Evolutionary conservation across 2,329 filamentous ascomycete species (phyloP).

Genomic region (Aspergillus unguis): DNA sequence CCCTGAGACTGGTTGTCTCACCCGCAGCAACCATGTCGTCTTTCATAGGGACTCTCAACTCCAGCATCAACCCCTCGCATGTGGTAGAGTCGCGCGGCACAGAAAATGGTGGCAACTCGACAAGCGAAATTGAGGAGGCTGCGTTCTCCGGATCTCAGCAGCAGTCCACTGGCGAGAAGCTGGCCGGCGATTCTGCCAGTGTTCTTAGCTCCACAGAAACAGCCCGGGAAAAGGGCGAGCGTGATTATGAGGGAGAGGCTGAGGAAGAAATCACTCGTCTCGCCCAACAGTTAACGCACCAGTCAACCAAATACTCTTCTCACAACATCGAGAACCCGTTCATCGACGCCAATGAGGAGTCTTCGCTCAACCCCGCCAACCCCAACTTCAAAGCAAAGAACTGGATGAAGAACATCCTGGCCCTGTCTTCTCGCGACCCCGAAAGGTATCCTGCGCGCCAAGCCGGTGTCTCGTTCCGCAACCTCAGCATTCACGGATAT

Average conservation of each 20-base stretch:
- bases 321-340: conserved; percentile 35
- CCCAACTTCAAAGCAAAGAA: conserved; percentile 45
- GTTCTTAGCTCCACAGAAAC: conserved; percentile 31
- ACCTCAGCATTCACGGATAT: conserved; percentile 66
- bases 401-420: conserved; percentile 49
- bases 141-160: background rate
- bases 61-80: conserved; percentile 24
- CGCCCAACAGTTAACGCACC: conserved; percentile 34
- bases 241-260: conserved; percentile 22
- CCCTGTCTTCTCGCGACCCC: conserved; percentile 50
- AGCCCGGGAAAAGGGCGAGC: conserved; percentile 21
- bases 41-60: conserved; percentile 33
- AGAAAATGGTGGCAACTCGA: conserved; percentile 11
- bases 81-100: conserved; percentile 12
- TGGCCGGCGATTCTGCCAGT: conserved; percentile 10
- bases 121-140: background rate
- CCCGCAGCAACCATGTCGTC: conserved; percentile 30
- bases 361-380: conserved; percentile 44
- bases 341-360: conserved; percentile 31
- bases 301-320: conserved; percentile 32
- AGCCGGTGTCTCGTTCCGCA: conserved; percentile 63
- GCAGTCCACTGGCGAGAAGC: background rate
- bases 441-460: conserved; percentile 53
- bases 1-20: conserved; percentile 17
- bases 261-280: conserved; percentile 33